Conservation (phyloP, 1,284 basidiomycete genomes). For the Moesziomyces globuligerus region DNA sequence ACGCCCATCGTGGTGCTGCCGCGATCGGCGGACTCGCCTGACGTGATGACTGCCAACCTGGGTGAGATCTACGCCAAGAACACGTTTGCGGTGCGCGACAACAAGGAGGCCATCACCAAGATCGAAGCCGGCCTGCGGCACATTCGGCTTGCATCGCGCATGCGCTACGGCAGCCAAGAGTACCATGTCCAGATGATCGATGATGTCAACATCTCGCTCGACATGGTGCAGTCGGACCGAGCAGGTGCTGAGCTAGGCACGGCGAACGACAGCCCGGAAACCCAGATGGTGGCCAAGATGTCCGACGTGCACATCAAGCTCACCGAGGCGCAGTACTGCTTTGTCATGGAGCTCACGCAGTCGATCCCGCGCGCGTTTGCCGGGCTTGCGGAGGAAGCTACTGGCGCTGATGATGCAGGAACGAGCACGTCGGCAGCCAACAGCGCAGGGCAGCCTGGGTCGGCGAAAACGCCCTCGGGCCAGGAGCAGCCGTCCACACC, state of each 20-base stretch:
- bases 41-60: slow-evolving; percentile 82
- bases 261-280: slow-evolving; percentile 66
- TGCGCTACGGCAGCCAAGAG: slow-evolving; percentile 50
- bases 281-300: slow-evolving; percentile 75
- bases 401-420: slow-evolving; percentile 45
- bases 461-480: slow-evolving; percentile 13
- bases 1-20: slow-evolving; percentile 94
- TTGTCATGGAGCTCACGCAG: slow-evolving; percentile 78
- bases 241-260: slow-evolving; percentile 8
- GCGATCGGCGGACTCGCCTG: slow-evolving; percentile 75
- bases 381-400: slow-evolving; percentile 61
- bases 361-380: slow-evolving; percentile 78
- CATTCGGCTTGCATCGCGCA: slow-evolving; percentile 75
- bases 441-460: not conserved
- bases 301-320: slow-evolving; percentile 90
- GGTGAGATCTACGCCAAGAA: slow-evolving; percentile 91
- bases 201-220: slow-evolving; percentile 82
- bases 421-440: slow-evolving; percentile 32
- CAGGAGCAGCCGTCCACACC: slow-evolving; percentile 16
- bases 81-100: slow-evolving; percentile 72
- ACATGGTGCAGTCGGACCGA: slow-evolving; percentile 73
- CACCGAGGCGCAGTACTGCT: slow-evolving; percentile 87
- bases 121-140: slow-evolving; percentile 84
- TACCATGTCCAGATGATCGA: slow-evolving; percentile 81
- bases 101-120: slow-evolving; percentile 57